Evolutionary conservation across 306 rosid species (phyloP).

Genomic region (Gynostemma pentaphyllum): DNA sequence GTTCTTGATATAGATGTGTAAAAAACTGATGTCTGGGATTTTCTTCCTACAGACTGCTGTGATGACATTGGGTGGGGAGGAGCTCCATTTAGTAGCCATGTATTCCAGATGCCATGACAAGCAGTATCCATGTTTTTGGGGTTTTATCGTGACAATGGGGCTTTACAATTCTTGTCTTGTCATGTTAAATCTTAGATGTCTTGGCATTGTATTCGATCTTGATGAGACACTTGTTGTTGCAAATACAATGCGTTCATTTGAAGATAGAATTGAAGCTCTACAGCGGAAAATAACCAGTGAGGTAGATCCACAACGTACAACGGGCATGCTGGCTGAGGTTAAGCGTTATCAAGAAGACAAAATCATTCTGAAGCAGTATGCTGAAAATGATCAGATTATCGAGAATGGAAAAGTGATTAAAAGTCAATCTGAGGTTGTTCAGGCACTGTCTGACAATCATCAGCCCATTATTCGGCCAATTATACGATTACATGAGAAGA

Average conservation of each 20-base stretch:
- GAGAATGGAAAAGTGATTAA: slow-evolving; percentile 85
- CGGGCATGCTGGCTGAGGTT: slow-evolving; percentile 82
- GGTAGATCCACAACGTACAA: slow-evolving; percentile 64
- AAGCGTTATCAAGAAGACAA: slow-evolving; percentile 89
- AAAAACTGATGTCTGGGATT: slow-evolving; percentile 8
- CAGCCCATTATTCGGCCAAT: slow-evolving; percentile 76
- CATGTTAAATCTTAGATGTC: slow-evolving; percentile 94
- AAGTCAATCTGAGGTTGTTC: slow-evolving; percentile 77
- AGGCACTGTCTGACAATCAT: slow-evolving; percentile 69
- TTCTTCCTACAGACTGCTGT: slow-evolving; percentile 71
- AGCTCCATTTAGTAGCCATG: slow-evolving; percentile 94
- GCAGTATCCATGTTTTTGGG: slow-evolving; percentile 81
- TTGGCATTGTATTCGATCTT: slow-evolving; percentile 96
- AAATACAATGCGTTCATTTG: slow-evolving; percentile 97
- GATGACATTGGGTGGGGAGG: slow-evolving; percentile 62
- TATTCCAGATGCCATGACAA: slow-evolving; percentile 48
- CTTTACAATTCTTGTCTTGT: slow-evolving; percentile 77
- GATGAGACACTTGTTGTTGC: slow-evolving; percentile 98
- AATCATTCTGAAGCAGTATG: slow-evolving; percentile 76
- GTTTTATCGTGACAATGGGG: slow-evolving; percentile 61
- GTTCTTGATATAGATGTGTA: slow-evolving; percentile 1
- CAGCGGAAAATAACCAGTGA: slow-evolving; percentile 80
- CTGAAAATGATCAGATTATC: slow-evolving; percentile 82
- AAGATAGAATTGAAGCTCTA: slow-evolving; percentile 88
- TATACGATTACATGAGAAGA: slow-evolving; percentile 72